These are phyloP conservation scores for Irineochytrium annulatum DNA, from an alignment of 192 early-diverging fungal genomes.

Conservation along the genomic window DNA sequence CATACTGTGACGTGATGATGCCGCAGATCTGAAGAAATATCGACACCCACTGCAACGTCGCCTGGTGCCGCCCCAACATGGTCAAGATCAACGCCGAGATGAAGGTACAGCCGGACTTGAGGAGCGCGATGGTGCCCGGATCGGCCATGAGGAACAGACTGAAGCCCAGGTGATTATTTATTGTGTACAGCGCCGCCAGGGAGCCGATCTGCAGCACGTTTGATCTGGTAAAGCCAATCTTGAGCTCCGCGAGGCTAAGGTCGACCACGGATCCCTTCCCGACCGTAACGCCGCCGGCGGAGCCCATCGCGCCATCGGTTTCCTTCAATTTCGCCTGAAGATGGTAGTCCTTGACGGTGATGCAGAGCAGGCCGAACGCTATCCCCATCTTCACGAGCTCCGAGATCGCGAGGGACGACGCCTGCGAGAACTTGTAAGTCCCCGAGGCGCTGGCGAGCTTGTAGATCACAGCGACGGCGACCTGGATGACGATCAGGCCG, in stretches of 20 bases:
- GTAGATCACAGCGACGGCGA: neutral
- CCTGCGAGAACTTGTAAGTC: neutral
- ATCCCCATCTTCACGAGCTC: neutral
- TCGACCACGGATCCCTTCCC: no score
- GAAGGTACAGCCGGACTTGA: conserved; percentile 10
- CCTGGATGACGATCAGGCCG: neutral
- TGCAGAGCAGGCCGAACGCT: neutral
- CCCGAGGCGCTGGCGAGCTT: neutral
- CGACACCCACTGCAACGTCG: conserved; percentile 14
- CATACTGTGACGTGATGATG: conserved; percentile 6
- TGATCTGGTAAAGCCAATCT: no score
- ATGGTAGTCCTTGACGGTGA: no score
- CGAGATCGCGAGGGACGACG: neutral
- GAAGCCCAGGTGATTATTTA: conserved; percentile 18
- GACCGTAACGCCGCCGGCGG: no score
- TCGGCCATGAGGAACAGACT: conserved; percentile 8
- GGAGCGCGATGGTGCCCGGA: conserved; percentile 15
- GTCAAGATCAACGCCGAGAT: conserved; percentile 8
- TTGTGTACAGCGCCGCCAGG: conserved; percentile 4
- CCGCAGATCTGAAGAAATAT: conserved; percentile 11
- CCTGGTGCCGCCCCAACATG: neutral
- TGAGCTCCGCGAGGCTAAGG: no score
- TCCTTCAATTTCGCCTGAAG: no score
- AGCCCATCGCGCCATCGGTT: no score
- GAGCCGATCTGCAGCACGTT: neutral